phyloP scores from a whole-genome alignment of 345 rosid genomes.

The Bruguiera parviflora region DNA sequence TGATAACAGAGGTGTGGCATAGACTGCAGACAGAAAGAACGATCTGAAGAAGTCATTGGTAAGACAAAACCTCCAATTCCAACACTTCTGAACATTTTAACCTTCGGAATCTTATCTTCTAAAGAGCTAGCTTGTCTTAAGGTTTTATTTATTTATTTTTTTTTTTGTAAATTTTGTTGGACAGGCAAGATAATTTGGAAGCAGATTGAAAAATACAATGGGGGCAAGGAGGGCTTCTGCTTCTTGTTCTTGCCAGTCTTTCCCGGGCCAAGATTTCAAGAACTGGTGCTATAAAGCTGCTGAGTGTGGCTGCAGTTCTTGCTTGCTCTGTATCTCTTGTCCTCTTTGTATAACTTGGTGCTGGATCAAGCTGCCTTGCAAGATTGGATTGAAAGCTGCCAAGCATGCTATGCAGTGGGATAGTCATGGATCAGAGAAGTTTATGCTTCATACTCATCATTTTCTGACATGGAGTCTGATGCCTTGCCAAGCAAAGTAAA shows the following conservation, averaged over 20 bases:
- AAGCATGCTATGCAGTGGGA: slow-evolving; percentile 21
- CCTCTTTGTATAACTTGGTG: slow-evolving; percentile 59
- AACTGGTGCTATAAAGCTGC: slow-evolving; percentile 26
- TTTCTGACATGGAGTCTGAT: slow-evolving; percentile 62
- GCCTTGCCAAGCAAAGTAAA: slow-evolving; percentile 11
- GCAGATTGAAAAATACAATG: slow-evolving; percentile 3
- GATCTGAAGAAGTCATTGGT: no score
- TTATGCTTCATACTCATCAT: slow-evolving; percentile 59
- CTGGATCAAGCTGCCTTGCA: slow-evolving; percentile 54
- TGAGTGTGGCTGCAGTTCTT: slow-evolving; percentile 50
- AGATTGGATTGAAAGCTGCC: slow-evolving; percentile 44
- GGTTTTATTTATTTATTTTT: not conserved
- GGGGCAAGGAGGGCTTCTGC: slow-evolving; percentile 1
- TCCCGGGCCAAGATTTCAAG: slow-evolving; percentile 4
- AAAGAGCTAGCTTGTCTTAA: no score
- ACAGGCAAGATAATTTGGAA: not conserved
- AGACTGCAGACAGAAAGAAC: not conserved
- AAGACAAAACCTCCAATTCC: no score
- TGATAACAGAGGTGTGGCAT: not conserved
- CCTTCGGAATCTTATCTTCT: no score
- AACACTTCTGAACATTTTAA: no score
- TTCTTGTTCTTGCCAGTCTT: slow-evolving; percentile 1
- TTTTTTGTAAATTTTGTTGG: not conserved
- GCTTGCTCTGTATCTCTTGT: slow-evolving; percentile 52
- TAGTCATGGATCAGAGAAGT: slow-evolving; percentile 33